These are phyloP conservation scores for Arxiozyma bovina DNA, from an alignment of 1,139 yeast species.

Conservation along the genomic window DNA sequence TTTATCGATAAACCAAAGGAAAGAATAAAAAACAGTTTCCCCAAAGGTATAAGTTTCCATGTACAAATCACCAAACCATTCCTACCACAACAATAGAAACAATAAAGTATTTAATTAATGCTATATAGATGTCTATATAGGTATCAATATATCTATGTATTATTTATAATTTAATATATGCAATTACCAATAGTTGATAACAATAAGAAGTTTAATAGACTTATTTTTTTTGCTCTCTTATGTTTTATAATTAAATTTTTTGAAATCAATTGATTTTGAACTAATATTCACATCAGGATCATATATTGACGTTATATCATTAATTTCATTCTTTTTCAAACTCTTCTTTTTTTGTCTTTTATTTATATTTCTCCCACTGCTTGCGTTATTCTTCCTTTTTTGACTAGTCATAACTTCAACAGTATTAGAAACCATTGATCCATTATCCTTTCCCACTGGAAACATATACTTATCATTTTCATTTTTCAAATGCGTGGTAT, in stretches of 20 bases:
- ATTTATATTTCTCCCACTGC: background rate
- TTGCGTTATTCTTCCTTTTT: background rate
- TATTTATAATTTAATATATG: background rate
- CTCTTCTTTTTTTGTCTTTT: background rate
- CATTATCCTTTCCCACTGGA: background rate
- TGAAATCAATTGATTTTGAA: background rate
- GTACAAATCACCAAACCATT: conserved; percentile 20
- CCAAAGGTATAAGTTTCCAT: conserved; percentile 29
- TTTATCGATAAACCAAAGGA: conserved; percentile 23
- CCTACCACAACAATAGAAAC: background rate
- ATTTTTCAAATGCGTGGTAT: background rate
- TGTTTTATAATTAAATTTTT: background rate
- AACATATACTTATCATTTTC: background rate
- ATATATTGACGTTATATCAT: background rate
- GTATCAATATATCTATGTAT: too few species aligned
- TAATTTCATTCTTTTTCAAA: background rate
- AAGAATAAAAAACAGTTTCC: conserved; percentile 15
- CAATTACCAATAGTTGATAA: background rate
- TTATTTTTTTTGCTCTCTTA: background rate
- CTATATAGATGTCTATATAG: background rate
- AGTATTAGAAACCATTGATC: background rate
- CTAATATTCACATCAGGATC: background rate
- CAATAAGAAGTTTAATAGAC: too few species aligned
- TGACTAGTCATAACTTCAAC: background rate
- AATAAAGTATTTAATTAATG: background rate